A percentile compares a stretch with the other conserved stretches of the same genome.
Conservation (phyloP, 495 filamentous ascomycete genomes). For the Penicillium taxi region DNA sequence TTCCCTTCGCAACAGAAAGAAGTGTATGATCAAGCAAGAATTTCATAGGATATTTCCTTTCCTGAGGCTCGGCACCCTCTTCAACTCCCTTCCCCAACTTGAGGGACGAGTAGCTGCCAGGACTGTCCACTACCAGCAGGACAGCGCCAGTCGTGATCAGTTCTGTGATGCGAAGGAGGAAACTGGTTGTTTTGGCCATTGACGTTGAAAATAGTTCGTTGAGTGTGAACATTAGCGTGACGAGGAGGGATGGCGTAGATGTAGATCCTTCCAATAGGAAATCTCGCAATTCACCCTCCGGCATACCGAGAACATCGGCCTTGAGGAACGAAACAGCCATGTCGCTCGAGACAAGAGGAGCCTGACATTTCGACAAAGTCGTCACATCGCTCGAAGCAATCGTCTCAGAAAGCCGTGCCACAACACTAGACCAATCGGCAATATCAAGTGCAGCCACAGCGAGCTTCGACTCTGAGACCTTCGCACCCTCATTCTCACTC, state of each 20-base stretch:
- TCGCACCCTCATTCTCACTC: not conserved
- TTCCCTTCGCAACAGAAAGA: constrained; percentile 41
- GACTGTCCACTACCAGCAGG: constrained; percentile 84
- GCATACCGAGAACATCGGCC: constrained; percentile 53
- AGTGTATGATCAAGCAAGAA: constrained; percentile 85
- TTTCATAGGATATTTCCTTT: constrained; percentile 83
- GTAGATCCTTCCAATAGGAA: constrained; percentile 24
- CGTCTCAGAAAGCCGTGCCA: constrained; percentile 43
- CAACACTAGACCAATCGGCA: constrained; percentile 62
- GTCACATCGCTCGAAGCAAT: constrained; percentile 25
- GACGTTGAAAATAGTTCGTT: constrained; percentile 87
- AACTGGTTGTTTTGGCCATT: constrained; percentile 60
- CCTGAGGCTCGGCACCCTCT: constrained; percentile 27
- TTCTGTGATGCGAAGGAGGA: constrained; percentile 60
- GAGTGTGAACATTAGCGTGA: constrained; percentile 90
- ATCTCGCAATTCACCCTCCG: constrained; percentile 29
- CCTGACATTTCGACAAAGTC: constrained; percentile 30
- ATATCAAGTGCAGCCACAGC: constrained; percentile 67
- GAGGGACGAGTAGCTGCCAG: constrained; percentile 82
- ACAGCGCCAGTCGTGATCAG: constrained; percentile 49
- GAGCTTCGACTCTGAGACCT: constrained; percentile 18
- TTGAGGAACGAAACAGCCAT: constrained; percentile 44
- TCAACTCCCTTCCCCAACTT: constrained; percentile 43
- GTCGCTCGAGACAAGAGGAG: constrained; percentile 40
- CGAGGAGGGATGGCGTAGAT: constrained; percentile 36